Evolutionary conservation across 345 rosid species (phyloP), one percentile per base, ranked within the genome.

Genomic region (Moricandia arvensis): DNA sequence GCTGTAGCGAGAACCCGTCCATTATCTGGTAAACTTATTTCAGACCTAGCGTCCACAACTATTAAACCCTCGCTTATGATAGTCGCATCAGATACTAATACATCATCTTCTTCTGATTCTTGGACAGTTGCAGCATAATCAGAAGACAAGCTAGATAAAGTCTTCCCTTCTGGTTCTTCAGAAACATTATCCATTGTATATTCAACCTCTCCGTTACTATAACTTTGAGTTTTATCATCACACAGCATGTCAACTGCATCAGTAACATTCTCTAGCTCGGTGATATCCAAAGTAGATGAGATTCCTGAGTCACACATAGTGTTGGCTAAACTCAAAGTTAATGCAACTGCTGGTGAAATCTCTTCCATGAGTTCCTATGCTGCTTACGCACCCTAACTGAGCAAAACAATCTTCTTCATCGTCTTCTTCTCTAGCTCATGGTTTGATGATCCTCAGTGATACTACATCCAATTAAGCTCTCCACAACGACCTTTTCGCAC

Each of bases 311-410:
- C 92, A 68, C 85, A 83, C 83, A 84, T 54, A 24, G 91, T 76
- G 80, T 80, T 89, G 69, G 89, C 87, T 73, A 87, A 65, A 73
- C 86, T 85, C 80, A 91, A 84, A 31, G 93, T 91, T 75, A 88
- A 76, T 15, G 89, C 87, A 75, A 88, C 90, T 58, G 97, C 82
- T 5, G 85, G 79, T 63, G 84, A 78, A 89, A 94, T 94, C 72
- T 88, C 95, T 83, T 91, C 96, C 98, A 91, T 93, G 76, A 85
- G 79, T 67, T 49, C 29, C 27, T 65, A 18, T 8, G 72, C 72
- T 26, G 57, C 57, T 58, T 33, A 33, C 24, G 33, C 24, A 34
- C 41, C 24, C 45, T 58, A 57, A 45, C 24, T 7, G 29, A 58
- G 34, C n/a, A 31, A 24, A 8, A 1, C 6, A 7, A 63, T 62